Conservation (phyloP, 768 basidiomycete species). For the Gymnopilus junonius region DNA sequence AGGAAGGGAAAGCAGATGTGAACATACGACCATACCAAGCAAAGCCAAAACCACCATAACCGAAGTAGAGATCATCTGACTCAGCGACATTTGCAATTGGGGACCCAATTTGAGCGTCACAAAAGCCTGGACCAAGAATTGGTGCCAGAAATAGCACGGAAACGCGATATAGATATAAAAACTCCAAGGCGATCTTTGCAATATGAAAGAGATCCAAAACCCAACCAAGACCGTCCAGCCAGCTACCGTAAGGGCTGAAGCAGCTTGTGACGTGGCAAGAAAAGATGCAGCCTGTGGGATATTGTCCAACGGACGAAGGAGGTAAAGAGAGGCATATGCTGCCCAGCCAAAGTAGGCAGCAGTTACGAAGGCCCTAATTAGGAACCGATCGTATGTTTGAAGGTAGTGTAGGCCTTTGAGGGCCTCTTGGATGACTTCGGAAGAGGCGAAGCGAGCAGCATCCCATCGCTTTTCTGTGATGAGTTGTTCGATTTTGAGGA, state of each 20-base stretch:
- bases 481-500: slow-evolving; percentile 45
- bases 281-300: background rate
- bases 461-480: slow-evolving; percentile 48
- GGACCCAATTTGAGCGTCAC: slow-evolving; percentile 5
- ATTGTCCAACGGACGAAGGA: slow-evolving; percentile 49
- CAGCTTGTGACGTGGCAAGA: background rate
- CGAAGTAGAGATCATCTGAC: slow-evolving; percentile 26
- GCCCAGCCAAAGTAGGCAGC: slow-evolving; percentile 81
- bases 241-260: slow-evolving; percentile 9
- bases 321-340: slow-evolving; percentile 62
- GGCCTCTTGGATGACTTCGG: slow-evolving; percentile 53
- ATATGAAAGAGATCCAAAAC: slow-evolving; percentile 55
- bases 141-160: slow-evolving; percentile 79
- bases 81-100: background rate
- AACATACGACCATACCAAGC: slow-evolving; percentile 75
- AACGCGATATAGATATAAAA: slow-evolving; percentile 80
- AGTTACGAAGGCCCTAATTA: slow-evolving; percentile 72
- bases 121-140: slow-evolving; percentile 41
- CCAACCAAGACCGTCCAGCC: slow-evolving; percentile 31
- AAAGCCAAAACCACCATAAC: slow-evolving; percentile 47
- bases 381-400: slow-evolving; percentile 80
- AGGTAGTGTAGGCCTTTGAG: slow-evolving; percentile 75
- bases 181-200: slow-evolving; percentile 71
- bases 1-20: background rate
- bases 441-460: slow-evolving; percentile 52